Evolutionary conservation across 2,329 filamentous ascomycete genomes (phyloP).

Genomic region (Cladosporium sp.): DNA sequence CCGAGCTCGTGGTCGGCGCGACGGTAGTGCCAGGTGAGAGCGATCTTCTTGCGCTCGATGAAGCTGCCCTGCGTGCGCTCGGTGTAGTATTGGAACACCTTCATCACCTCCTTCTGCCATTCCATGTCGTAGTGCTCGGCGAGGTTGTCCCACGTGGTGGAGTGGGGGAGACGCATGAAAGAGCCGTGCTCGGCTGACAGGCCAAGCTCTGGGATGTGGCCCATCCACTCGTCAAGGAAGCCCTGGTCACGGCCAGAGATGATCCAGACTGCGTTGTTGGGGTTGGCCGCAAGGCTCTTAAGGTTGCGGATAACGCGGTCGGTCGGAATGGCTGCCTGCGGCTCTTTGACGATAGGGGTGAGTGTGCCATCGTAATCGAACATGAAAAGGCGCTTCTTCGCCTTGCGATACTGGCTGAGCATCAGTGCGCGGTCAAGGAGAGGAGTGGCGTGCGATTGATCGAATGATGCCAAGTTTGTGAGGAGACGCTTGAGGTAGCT

Average conservation of each 20-base stretch:
- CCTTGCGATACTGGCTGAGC: constrained; percentile 67
- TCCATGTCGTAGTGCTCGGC: constrained; percentile 84
- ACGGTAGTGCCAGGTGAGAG: constrained; percentile 96
- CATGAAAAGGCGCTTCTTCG: constrained; percentile 85
- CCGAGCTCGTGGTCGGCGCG: constrained; percentile 84
- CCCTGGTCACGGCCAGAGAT: constrained; percentile 92
- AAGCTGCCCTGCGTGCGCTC: constrained; percentile 87
- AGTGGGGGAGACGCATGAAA: constrained; percentile 80
- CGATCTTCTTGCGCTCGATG: constrained; percentile 90
- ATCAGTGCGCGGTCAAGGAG: constrained; percentile 71
- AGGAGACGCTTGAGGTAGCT: constrained; percentile 75
- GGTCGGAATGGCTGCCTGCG: constrained; percentile 82
- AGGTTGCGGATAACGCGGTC: constrained; percentile 76
- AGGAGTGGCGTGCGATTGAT: constrained; percentile 72
- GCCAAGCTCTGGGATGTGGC: constrained; percentile 85
- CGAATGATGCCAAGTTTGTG: constrained; percentile 72
- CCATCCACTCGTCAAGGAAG: constrained; percentile 86
- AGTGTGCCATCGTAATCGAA: constrained; percentile 98
- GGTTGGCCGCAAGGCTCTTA: constrained; percentile 73
- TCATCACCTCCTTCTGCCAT: constrained; percentile 83
- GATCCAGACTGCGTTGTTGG: constrained; percentile 91
- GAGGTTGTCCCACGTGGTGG: constrained; percentile 79
- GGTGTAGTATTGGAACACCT: constrained; percentile 83
- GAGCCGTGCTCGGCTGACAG: constrained; percentile 96
- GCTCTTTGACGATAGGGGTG: constrained; percentile 91